Conservation (phyloP, 108 stramenopile species). For the Nitzschia sp. region DNA sequence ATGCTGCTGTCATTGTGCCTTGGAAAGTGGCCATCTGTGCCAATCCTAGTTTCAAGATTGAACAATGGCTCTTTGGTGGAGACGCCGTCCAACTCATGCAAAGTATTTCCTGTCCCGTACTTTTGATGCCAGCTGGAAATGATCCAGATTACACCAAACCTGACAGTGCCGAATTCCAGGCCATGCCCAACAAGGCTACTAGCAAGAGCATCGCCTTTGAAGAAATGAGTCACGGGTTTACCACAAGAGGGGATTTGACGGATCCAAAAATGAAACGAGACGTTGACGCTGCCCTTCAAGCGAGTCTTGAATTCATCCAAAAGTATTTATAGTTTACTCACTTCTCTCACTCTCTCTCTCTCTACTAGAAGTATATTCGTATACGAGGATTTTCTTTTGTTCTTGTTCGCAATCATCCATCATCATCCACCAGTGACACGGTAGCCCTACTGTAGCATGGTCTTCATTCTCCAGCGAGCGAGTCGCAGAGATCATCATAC, state of each 20-base stretch:
- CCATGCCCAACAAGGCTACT: neutral
- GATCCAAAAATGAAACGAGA: conserved; percentile 27
- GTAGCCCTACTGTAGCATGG: too few relatives aligned
- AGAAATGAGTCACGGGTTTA: conserved; percentile 51
- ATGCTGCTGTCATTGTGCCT: neutral
- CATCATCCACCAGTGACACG: too few relatives aligned
- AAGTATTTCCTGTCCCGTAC: conserved; percentile 23
- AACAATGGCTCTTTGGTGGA: conserved; percentile 28
- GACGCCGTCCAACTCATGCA: conserved; percentile 24
- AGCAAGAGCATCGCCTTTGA: conserved; percentile 25
- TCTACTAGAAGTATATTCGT: too few relatives aligned
- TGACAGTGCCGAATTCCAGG: conserved; percentile 18
- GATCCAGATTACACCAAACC: conserved; percentile 41
- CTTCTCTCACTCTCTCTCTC: too few relatives aligned
- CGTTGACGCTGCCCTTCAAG: conserved; percentile 32
- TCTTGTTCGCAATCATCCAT: too few relatives aligned
- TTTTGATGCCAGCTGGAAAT: conserved; percentile 41
- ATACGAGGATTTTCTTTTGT: too few relatives aligned
- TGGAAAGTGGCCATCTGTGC: conserved; percentile 32
- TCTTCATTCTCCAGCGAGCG: too few relatives aligned
- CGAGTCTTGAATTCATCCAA: conserved; percentile 32
- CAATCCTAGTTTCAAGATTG: conserved; percentile 41
- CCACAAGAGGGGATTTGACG: conserved; percentile 38
- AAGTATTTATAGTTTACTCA: too few relatives aligned
- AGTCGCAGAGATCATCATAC: too few relatives aligned